phyloP scores from a whole-genome alignment of 2,329 filamentous ascomycete species.

The Verticillium klebahnii region DNA sequence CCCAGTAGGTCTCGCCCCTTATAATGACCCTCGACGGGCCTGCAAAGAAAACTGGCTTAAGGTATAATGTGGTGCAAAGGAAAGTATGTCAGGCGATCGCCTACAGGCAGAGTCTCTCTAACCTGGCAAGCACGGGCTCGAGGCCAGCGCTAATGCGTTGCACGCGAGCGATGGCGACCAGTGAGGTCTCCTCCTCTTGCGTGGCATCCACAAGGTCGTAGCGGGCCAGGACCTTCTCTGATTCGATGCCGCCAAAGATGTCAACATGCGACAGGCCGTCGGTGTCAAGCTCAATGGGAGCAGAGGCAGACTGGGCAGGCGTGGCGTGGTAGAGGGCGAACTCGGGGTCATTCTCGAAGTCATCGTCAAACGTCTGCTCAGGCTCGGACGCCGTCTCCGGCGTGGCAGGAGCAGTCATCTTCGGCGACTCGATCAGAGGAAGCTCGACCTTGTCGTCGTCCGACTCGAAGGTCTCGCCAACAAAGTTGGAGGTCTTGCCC shows the following conservation, averaged over 20 bases:
- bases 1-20: not conserved
- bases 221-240: conserved; percentile 60
- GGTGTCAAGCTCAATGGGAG: conserved; percentile 34
- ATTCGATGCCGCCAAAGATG: conserved; percentile 49
- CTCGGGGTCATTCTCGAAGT: conserved; percentile 59
- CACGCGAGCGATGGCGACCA: conserved; percentile 43
- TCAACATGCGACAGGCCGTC: conserved; percentile 34
- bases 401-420: conserved; percentile 23
- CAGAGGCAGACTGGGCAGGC: conserved; percentile 17
- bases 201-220: conserved; percentile 61
- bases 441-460: conserved; percentile 54
- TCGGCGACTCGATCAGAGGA: conserved; percentile 46
- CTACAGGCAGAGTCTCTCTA: conserved; percentile 25
- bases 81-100: not conserved
- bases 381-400: conserved; percentile 16
- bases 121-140: conserved; percentile 27
- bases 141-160: conserved; percentile 41
- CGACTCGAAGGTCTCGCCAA: conserved; percentile 37
- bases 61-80: not conserved
- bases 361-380: conserved; percentile 37
- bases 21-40: not conserved
- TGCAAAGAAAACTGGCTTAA: not conserved
- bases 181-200: conserved; percentile 40
- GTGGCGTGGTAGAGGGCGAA: conserved; percentile 56
- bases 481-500: conserved; percentile 61